Evolutionary conservation across 2,329 filamentous ascomycete genomes (phyloP), one percentile per base, ranked within the genome.

Genomic region (Thelonectria rubi): DNA sequence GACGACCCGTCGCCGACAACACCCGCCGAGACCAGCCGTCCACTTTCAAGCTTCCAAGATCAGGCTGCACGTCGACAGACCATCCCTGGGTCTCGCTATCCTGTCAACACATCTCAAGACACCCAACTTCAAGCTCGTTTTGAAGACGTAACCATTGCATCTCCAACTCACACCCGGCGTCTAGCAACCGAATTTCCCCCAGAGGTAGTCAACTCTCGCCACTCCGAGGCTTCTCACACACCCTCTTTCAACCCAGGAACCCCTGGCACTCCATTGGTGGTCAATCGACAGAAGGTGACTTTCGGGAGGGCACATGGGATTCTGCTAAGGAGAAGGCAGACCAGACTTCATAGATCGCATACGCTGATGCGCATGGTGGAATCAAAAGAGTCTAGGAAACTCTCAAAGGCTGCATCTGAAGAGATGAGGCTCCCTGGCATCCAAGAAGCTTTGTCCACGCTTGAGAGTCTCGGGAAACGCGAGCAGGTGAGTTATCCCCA

Each of bases 401-500:
- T 11, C 32, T 34, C 14, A 21, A 15, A 26, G 8, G 9, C 20
- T 32, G 30, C 20, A n/a, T 46, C 32, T 11, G 32, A 49, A 0
- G 18, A 30, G 5, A 49, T 46, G 32, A 26, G 15, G 1, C 24
- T 57, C 3, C 32, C 21, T 6, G 48, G 39, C 2, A 57, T 61
- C 26, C 14, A 30, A 11, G 21, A 21, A 11, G 61, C 56, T n/a
- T 30, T 54, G 14, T 51, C 50, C 12, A 20, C 43, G 30, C 42
- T 63, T 8, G 34, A 17, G 14, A 5, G n/a, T 4, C 9, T 20
- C 1, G 10, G 14, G 3, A 26, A 26, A 1, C 60, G 60, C 11
- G 52, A 56, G 3, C 60, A 59, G 51, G 60, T 63, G 7, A n/a
- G 26, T 49, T 34, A 9, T 14, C 20, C 8, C 12, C 17, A 6